A percentile compares a stretch with the other conserved stretches of the same genome.
Evolutionary conservation across 169 alveolate species (phyloP).

Genomic region (Eimeria praecox): DNA sequence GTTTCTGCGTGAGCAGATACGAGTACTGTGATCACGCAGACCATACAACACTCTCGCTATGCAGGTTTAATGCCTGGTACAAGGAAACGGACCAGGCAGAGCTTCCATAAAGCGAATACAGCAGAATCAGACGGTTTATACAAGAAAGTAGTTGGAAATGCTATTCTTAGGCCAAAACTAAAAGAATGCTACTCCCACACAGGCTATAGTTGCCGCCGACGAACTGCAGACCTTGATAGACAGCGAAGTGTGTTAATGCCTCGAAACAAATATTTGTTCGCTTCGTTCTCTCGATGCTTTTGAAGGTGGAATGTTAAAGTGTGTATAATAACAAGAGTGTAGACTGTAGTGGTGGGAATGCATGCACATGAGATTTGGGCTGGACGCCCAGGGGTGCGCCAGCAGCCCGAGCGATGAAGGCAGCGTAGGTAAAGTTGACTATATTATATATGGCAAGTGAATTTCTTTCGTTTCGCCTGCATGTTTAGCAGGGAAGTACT

Average conservation of each 20-base stretch:
- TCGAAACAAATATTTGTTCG: not conserved
- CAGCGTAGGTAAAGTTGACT: conserved; percentile 2
- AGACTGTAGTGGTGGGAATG: not conserved
- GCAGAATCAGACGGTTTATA: not conserved
- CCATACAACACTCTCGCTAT: no score
- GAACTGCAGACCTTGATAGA: not conserved
- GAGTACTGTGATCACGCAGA: no score
- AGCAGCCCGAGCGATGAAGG: conserved; percentile 42
- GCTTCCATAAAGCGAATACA: not conserved
- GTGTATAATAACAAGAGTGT: not conserved
- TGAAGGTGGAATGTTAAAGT: not conserved
- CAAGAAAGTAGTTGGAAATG: not conserved
- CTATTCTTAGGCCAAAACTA: not conserved
- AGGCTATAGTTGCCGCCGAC: not conserved
- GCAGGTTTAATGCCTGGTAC: not conserved
- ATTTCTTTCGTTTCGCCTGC: conserved; percentile 1
- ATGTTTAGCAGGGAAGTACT: conserved; percentile 18
- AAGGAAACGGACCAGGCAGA: not conserved
- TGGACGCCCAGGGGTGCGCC: conserved; percentile 54
- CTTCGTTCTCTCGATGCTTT: not conserved
- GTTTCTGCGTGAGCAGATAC: no score
- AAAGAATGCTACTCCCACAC: not conserved
- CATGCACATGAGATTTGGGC: conserved; percentile 45
- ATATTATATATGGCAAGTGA: not conserved
- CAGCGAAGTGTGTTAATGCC: not conserved